Conservation (phyloP, 345 rosid species). For the Noccaea caerulescens region DNA sequence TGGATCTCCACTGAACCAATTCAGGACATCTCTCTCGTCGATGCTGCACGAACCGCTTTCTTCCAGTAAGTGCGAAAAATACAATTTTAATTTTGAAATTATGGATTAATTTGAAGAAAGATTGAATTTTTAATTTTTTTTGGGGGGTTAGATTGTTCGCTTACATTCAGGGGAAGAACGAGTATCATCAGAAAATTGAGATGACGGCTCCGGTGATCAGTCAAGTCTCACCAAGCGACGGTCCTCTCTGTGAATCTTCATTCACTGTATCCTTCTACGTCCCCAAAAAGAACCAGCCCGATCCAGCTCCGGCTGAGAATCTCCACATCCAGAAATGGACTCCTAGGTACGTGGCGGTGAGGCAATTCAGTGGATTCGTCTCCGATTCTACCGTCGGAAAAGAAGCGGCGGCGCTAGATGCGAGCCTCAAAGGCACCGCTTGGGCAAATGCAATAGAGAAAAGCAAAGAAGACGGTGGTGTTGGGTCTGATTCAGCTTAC, state of each 20-base stretch:
- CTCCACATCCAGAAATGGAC: constrained; percentile 73
- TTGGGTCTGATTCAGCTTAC: constrained; percentile 49
- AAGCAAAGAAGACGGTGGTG: constrained; percentile 43
- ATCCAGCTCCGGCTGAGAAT: constrained; percentile 79
- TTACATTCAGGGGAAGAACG: constrained; percentile 86
- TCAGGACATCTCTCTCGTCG: constrained; percentile 74
- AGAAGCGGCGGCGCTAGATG: constrained; percentile 77
- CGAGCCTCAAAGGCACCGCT: constrained; percentile 59
- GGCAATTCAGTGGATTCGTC: constrained; percentile 84
- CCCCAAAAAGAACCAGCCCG: constrained; percentile 70
- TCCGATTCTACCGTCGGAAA: constrained; percentile 55
- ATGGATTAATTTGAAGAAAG: neutral
- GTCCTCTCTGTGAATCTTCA: constrained; percentile 82
- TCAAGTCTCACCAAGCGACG: constrained; percentile 80
- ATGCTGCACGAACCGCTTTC: constrained; percentile 76
- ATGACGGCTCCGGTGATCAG: constrained; percentile 87
- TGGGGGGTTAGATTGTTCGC: constrained; percentile 57
- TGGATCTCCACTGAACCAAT: constrained; percentile 77
- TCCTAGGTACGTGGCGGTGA: constrained; percentile 55
- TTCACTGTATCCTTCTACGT: constrained; percentile 81
- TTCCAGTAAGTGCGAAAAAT: constrained; percentile 49
- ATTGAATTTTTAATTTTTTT: neutral
- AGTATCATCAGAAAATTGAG: constrained; percentile 59
- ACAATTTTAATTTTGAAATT: too few species aligned
- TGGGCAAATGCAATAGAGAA: constrained; percentile 71